Evolutionary conservation across 169 alveolate species (phyloP).

Genomic region (Plasmodium cynomolgi): DNA sequence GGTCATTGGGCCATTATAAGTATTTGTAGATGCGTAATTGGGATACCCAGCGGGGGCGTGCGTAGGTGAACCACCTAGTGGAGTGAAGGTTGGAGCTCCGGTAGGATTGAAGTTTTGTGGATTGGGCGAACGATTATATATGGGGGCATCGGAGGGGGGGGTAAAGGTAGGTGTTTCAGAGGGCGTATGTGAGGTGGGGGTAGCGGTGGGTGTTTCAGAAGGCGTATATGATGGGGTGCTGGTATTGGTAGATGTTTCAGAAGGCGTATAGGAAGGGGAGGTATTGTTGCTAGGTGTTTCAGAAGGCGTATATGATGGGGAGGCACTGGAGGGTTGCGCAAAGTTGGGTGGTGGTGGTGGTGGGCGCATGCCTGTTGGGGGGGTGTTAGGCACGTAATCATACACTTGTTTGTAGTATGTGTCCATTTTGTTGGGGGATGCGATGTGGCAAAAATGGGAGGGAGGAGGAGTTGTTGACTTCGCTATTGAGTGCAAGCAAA

Average conservation of each 20-base stretch:
- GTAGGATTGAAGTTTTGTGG: not conserved
- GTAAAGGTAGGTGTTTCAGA: not conserved
- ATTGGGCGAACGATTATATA: not conserved
- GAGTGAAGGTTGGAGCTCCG: not conserved
- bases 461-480: too few species aligned
- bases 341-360: not conserved
- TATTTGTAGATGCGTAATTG: not conserved
- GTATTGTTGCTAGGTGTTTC: not conserved
- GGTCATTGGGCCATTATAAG: not conserved
- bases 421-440: conserved; percentile 2
- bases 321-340: not conserved
- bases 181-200: not conserved
- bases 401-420: conserved; percentile 20
- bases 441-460: not conserved
- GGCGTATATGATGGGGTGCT: not conserved
- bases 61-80: not conserved
- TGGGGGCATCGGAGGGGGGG: not conserved
- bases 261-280: not conserved
- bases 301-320: not conserved
- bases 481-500: too few species aligned
- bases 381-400: not conserved
- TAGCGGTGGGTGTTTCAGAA: not conserved
- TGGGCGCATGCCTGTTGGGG: not conserved
- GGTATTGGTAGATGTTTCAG: not conserved
- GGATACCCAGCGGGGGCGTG: not conserved